Conservation (phyloP, 257 asterid genomes). For the Schizonepeta tenuifolia region DNA sequence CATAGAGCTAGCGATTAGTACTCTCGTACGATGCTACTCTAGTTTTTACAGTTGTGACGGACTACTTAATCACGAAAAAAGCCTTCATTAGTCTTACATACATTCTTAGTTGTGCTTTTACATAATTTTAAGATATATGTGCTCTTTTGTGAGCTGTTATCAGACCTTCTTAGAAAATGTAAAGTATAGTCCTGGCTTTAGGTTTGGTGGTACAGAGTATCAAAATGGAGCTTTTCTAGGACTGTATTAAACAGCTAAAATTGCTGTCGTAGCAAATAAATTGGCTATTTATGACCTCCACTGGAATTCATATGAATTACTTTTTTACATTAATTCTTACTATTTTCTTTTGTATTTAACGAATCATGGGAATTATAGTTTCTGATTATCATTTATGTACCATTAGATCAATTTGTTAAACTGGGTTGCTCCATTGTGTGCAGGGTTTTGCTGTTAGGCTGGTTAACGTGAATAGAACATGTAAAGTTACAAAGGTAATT, state of each 20-base stretch:
- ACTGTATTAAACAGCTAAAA: not conserved
- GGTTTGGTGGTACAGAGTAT: too few species aligned
- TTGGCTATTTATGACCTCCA: not conserved
- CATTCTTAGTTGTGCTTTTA: too few species aligned
- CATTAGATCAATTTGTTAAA: slow-evolving; percentile 9
- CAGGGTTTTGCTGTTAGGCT: slow-evolving; percentile 97
- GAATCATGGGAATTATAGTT: not conserved
- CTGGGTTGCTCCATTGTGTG: slow-evolving; percentile 33
- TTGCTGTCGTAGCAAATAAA: not conserved
- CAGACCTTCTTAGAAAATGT: too few species aligned
- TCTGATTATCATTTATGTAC: not conserved
- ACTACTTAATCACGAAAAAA: not conserved
- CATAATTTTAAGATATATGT: too few species aligned
- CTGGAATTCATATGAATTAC: not conserved
- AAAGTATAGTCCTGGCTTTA: too few species aligned
- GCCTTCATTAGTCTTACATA: not conserved
- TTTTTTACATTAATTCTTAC: not conserved
- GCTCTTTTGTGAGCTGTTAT: too few species aligned
- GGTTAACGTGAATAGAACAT: slow-evolving; percentile 81
- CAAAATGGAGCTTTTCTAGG: too few species aligned
- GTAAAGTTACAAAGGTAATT: slow-evolving; percentile 89
- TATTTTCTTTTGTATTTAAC: not conserved
- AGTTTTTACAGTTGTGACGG: not conserved
- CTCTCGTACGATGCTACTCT: not conserved
- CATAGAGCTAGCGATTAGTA: not conserved